Conservation (phyloP, 495 filamentous ascomycete species). For the Penicillium roqueforti region DNA sequence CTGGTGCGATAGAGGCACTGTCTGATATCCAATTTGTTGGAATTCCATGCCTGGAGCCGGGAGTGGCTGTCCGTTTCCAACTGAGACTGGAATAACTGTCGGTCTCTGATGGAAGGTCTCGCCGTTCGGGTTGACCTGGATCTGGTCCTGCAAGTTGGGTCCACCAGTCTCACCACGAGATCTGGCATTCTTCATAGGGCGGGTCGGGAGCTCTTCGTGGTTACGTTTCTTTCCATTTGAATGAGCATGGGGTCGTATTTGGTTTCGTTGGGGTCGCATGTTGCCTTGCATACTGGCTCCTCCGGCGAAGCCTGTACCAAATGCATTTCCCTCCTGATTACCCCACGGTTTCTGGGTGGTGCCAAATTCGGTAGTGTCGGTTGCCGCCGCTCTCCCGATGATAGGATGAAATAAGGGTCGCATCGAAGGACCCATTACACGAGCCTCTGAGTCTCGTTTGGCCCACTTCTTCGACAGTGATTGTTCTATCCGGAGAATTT, state of each 20-base stretch:
- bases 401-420: not conserved
- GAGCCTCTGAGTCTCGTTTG: not conserved
- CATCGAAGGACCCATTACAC: not conserved
- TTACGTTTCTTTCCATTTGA: not conserved
- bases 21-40: not conserved
- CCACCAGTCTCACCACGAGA: not conserved
- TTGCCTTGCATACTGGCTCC: not conserved
- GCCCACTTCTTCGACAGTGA: constrained; percentile 48
- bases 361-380: not conserved
- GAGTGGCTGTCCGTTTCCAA: not conserved
- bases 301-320: not conserved
- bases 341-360: not conserved
- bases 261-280: not conserved
- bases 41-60: not conserved
- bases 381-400: not conserved
- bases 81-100: not conserved
- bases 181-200: not conserved
- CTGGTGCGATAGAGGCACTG: not conserved
- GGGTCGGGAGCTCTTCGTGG: not conserved
- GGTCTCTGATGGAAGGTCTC: not conserved
- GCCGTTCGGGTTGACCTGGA: not conserved
- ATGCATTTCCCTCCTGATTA: not conserved
- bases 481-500: constrained; percentile 42
- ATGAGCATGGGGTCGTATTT: not conserved
- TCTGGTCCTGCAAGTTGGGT: not conserved